These are phyloP conservation scores for Rubus idaeus DNA, from an alignment of 306 rosid species.

Conservation along the genomic window DNA sequence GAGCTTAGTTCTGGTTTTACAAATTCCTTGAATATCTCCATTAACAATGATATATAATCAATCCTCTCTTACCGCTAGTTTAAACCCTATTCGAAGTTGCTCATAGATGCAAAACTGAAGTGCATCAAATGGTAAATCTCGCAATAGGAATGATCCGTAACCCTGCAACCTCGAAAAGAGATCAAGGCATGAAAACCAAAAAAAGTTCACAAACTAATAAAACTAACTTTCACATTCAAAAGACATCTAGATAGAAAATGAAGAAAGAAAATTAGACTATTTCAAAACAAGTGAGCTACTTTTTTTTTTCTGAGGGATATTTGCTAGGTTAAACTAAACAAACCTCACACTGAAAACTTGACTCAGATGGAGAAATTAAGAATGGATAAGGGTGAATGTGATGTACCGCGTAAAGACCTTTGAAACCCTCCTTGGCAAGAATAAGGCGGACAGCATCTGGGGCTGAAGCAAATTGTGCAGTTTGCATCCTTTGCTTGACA, in stretches of 20 bases:
- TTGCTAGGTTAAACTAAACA: background rate
- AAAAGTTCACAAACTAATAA: background rate
- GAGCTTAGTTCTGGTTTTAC: background rate
- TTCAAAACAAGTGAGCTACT: background rate
- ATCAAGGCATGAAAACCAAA: background rate
- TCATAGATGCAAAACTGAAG: conserved; percentile 74
- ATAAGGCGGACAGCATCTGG: conserved; percentile 35
- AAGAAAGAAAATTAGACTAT: conserved; percentile 13
- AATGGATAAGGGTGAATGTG: conserved; percentile 13
- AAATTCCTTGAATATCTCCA: conserved; percentile 7
- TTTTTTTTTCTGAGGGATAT: background rate
- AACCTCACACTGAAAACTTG: background rate
- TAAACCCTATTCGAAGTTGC: conserved; percentile 77
- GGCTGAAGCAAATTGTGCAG: conserved; percentile 40
- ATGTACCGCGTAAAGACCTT: conserved; percentile 75
- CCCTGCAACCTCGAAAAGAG: conserved; percentile 50
- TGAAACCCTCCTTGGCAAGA: conserved; percentile 43
- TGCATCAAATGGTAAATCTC: conserved; percentile 89
- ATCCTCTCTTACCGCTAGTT: conserved; percentile 54
- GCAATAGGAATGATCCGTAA: conserved; percentile 70
- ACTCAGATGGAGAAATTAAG: background rate
- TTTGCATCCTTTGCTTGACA: conserved; percentile 59
- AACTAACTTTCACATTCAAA: background rate
- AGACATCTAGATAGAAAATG: conserved; percentile 4
- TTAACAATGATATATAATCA: background rate